Conservation (phyloP, 2,329 filamentous ascomycete genomes). For the Calonectria crousiana region DNA sequence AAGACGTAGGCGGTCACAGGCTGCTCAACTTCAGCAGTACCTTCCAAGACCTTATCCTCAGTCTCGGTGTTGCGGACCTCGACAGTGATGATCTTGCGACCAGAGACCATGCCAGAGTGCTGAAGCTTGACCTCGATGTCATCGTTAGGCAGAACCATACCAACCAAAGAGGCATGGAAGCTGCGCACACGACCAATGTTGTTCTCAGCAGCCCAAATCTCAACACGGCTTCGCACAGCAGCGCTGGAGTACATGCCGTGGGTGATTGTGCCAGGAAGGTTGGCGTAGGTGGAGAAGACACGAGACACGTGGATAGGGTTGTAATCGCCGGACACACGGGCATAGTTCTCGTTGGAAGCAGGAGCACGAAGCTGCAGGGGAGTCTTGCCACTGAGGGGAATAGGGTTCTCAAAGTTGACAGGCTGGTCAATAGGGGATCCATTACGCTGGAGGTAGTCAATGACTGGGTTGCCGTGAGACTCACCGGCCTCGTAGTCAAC, state of each 20-base stretch:
- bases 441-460: conserved; percentile 94
- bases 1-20: conserved; percentile 97
- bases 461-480: conserved; percentile 95
- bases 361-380: conserved; percentile 91
- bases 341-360: conserved; percentile 97
- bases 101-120: conserved; percentile 97
- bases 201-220: conserved; percentile 99
- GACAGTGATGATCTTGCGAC: conserved; percentile 99
- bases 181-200: conserved; percentile 96
- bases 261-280: conserved; percentile 95
- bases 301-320: conserved; percentile 99
- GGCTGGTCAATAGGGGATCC: conserved; percentile 95
- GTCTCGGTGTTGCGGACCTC: conserved; percentile 96
- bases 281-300: conserved; percentile 95
- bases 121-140: conserved; percentile 94
- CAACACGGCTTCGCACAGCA: conserved; percentile 92
- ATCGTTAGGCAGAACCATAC: conserved; percentile 98
- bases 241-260: conserved; percentile 99
- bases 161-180: conserved; percentile 96
- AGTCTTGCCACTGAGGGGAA: conserved; percentile 92
- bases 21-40: conserved; percentile 97
- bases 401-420: conserved; percentile 96
- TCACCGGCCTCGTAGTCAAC: conserved; percentile 93
- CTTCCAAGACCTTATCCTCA: conserved; percentile 94
- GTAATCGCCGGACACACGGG: conserved; percentile 96